phyloP scores from a whole-genome alignment of 306 rosid species.

The Cyamopsis tetragonoloba region DNA sequence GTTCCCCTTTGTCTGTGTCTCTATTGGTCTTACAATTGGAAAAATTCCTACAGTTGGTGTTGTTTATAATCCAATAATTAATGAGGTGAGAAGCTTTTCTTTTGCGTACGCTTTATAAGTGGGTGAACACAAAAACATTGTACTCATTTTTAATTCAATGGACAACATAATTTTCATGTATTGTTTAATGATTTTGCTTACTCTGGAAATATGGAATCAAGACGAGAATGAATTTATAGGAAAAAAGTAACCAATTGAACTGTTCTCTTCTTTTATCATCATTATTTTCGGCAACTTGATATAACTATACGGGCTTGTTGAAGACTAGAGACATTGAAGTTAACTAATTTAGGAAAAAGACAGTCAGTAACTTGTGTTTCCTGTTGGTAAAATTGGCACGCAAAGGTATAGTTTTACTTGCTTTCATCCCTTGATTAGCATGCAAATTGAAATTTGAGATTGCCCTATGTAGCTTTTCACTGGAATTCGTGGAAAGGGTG shows the following conservation, averaged over 20 bases:
- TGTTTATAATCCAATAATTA: slow-evolving; percentile 78
- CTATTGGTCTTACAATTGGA: slow-evolving; percentile 71
- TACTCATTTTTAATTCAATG: not conserved
- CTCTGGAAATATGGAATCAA: not conserved
- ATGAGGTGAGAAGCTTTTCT: slow-evolving; percentile 56
- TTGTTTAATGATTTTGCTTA: not conserved
- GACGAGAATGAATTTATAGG: not conserved
- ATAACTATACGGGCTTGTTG: not conserved
- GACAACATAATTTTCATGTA: not conserved
- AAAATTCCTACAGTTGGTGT: slow-evolving; percentile 83
- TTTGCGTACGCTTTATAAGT: not conserved
- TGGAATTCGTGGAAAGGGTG: slow-evolving; percentile 72
- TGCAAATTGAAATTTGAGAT: not conserved
- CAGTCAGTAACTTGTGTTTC: slow-evolving; percentile 1
- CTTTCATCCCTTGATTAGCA: not conserved
- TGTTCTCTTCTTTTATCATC: not conserved
- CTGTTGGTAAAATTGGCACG: slow-evolving; percentile 4
- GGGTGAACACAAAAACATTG: not conserved
- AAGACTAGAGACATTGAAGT: not conserved
- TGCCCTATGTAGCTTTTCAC: slow-evolving; percentile 61
- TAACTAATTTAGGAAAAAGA: not conserved
- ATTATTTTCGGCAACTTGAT: not conserved
- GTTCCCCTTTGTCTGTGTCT: slow-evolving; percentile 83
- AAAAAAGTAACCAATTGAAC: not conserved
- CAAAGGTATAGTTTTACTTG: not conserved